Base-by-base conservation (phyloP, 2,329 filamentous ascomycete species). In the Ceratocystis diversiconidia region DNA sequence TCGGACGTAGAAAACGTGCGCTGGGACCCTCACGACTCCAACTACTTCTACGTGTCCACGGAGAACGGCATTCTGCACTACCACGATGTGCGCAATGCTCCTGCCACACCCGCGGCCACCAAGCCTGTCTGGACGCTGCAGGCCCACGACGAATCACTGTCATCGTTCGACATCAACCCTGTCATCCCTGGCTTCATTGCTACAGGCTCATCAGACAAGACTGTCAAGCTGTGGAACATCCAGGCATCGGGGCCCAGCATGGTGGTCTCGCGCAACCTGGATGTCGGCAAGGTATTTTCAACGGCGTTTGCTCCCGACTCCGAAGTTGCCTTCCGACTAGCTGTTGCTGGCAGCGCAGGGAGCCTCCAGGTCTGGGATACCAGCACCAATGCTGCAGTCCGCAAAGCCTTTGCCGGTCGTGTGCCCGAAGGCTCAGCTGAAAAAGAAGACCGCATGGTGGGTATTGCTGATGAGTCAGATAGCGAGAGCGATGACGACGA, bases 201-300 rank as follows among this genome's bases (percentile, higher is more conserved):
- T 15, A 97, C 94, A 0, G 94, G 92, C 2, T 96, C 91, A 1
- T 92, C 89, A 15, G 94, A 99, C 79, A 92, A 90, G 79, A 89
- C 88, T 5, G 91, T 97, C 71, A 99, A 99, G 80, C 80, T 99
- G 66, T 99, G 94, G 94, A 96, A 96, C 76, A 85, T 96, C 66
- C 83, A 87, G 70, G 76, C 87, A 12, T 83, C 83, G 50, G 91
- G 90, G 1, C 94, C 94, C 1, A 89, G 85, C 68, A 89, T 99
- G 84, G 90, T 99, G 1, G 89, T 95, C 4, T 89, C 89, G 30
- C 86, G 94, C 70, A 92, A 97, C 74, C 79, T 97, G 59, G 94
- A 95, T 65, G 89, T 99, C 19, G 94, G 94, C 68, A 95, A 92
- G 76, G 88, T 99, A 46, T 99, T 99, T 76, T 90, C 90, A 10